phyloP scores from a whole-genome alignment of 2,329 filamentous ascomycete species.

The Xylaria multiplex region DNA sequence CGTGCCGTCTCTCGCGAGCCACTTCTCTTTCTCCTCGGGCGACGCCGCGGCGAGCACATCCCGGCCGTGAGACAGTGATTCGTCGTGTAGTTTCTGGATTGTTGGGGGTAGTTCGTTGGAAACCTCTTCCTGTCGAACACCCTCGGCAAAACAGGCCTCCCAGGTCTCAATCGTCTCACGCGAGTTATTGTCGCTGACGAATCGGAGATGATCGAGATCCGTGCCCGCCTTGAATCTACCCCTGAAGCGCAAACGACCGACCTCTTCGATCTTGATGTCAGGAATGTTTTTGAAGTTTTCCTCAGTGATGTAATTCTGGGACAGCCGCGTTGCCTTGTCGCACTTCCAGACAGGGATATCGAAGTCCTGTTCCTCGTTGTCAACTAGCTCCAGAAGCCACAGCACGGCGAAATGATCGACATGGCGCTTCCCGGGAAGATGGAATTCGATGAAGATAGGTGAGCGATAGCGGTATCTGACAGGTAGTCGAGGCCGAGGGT shows the following conservation, averaged over 20 bases:
- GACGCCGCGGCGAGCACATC: slow-evolving; percentile 80
- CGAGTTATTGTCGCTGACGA: slow-evolving; percentile 86
- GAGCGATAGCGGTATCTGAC: slow-evolving; percentile 92
- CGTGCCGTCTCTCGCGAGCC: slow-evolving; percentile 81
- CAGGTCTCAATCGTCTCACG: slow-evolving; percentile 94
- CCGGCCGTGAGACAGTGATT: slow-evolving; percentile 80
- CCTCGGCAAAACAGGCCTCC: slow-evolving; percentile 91
- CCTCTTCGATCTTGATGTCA: slow-evolving; percentile 79
- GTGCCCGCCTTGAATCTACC: slow-evolving; percentile 90
- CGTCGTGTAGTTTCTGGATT: slow-evolving; percentile 80
- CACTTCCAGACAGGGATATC: slow-evolving; percentile 94
- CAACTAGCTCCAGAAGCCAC: slow-evolving; percentile 87
- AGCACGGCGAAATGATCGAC: slow-evolving; percentile 80
- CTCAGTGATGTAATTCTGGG: slow-evolving; percentile 92
- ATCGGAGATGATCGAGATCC: slow-evolving; percentile 83
- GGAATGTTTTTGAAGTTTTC: slow-evolving; percentile 75
- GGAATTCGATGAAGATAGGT: slow-evolving; percentile 89
- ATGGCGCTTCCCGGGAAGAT: slow-evolving; percentile 73
- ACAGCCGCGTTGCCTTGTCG: slow-evolving; percentile 76
- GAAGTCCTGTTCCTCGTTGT: slow-evolving; percentile 80
- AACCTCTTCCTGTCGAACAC: slow-evolving; percentile 78
- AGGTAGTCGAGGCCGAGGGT: slow-evolving; percentile 73
- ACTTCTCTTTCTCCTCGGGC: slow-evolving; percentile 77
- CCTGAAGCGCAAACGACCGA: slow-evolving; percentile 83
- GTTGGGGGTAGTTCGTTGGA: slow-evolving; percentile 76